These are phyloP conservation scores for Vitis hybrid DNA, from an alignment of 177 flowering plant genomes.

Conservation along the genomic window DNA sequence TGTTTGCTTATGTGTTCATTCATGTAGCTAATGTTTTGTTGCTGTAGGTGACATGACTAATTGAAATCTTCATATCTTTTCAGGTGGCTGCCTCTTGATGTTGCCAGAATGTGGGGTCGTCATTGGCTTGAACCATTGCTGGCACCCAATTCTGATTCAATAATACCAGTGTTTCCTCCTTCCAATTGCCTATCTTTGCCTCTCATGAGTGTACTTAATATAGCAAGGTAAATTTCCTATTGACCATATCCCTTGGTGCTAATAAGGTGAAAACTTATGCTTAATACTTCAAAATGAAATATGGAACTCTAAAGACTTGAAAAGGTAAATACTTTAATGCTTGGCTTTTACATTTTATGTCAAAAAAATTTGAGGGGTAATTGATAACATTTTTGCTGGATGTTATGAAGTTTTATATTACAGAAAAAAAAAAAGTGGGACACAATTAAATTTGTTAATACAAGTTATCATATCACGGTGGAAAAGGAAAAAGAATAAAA, in stretches of 20 bases:
- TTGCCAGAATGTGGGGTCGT: conserved; percentile 96
- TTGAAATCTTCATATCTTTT: conserved; percentile 7
- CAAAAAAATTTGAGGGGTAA: no score
- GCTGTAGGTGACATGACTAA: neutral
- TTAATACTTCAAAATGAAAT: neutral
- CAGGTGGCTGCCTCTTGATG: conserved; percentile 96
- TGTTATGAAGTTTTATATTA: no score
- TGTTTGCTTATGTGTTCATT: neutral
- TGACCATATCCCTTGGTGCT: neutral
- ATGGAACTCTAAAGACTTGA: neutral
- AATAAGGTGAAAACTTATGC: neutral
- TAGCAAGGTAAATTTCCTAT: conserved; percentile 66
- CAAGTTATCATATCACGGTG: no score
- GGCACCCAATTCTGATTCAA: conserved; percentile 63
- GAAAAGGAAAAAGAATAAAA: no score
- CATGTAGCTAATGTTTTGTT: no score
- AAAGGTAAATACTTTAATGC: neutral
- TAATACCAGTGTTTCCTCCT: conserved; percentile 65
- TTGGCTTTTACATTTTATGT: no score
- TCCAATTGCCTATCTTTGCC: conserved; percentile 85
- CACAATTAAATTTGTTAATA: no score
- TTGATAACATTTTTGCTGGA: no score
- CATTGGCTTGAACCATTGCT: conserved; percentile 93
- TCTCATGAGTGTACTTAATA: conserved; percentile 81
- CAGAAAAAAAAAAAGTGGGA: no score